Base-by-base conservation (phyloP, 768 basidiomycete genomes). In the Floccularia luteovirens region DNA sequence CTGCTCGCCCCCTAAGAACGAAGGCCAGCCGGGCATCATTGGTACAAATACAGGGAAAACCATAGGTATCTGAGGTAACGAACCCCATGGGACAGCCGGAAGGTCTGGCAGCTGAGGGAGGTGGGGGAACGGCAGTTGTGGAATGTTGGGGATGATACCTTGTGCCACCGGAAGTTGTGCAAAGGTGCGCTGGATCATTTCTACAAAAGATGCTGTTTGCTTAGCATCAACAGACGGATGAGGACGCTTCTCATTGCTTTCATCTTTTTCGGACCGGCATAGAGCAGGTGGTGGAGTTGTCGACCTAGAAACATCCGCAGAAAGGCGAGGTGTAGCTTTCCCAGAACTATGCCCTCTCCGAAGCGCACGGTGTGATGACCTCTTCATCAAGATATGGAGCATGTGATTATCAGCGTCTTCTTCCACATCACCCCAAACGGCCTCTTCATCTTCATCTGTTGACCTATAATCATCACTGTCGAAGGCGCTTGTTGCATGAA, bases 21-120 rank as follows among this genome's bases (percentile, higher is more conserved):
- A 72, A 1, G 77, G 70, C 77, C 77, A 82, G 16, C 64, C 69
- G 23, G 82, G 74, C 54, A 68, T 69, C 55, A 70, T 69, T 3
- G 88, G 84, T 12, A 89, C 77, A 43, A 80, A 73, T 17, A 89
- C 72, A 13, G 88, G 86, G 71, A 90, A 89, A 10, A 85, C 82
- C 60, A 85, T 67, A 2, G 82, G 82, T 42, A 84, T 69, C 45
- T 82, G 81, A 3, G 79, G 79, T 12, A 83, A 53, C 20, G 72
- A 70, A 32, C 55, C 67, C 80, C 79, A 80, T 24, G 75, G 73
- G 36, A 79, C 73, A 28, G 70, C 66, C 20, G 81, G 78, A 41
- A 88, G 73, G 44, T 76, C 81, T 4, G 77, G 81, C n/a, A 86
- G 61, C 41, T 74, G 63, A n/a, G 78, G 77, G 27, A 82, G 69